Conservation (phyloP, 495 filamentous ascomycete genomes). For the Cudoniella acicularis region DNA sequence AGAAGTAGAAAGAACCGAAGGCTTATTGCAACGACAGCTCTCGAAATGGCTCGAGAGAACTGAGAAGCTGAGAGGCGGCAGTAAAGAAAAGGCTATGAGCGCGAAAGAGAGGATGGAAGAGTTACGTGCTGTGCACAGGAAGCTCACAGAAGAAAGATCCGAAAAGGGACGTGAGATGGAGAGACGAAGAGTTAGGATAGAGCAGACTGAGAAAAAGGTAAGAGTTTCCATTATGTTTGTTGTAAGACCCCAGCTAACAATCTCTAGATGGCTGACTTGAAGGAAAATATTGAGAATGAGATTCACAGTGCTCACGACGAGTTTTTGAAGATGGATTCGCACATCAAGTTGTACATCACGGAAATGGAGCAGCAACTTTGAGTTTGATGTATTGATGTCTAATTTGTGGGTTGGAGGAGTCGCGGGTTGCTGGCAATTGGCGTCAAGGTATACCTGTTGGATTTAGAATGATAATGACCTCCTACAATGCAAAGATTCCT, state of each 20-base stretch:
- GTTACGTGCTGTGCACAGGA: constrained; percentile 73
- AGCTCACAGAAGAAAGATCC: constrained; percentile 75
- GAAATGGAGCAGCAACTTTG: constrained; percentile 94
- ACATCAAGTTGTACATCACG: constrained; percentile 95
- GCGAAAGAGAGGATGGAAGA: constrained; percentile 89
- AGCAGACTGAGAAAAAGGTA: constrained; percentile 99
- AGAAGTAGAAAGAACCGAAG: constrained; percentile 86
- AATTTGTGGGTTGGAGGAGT: constrained; percentile 9
- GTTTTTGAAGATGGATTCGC: constrained; percentile 92
- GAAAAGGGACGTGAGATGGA: constrained; percentile 91
- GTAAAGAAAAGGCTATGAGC: constrained; percentile 71
- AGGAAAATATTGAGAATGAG: constrained; percentile 94
- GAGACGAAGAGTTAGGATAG: constrained; percentile 81
- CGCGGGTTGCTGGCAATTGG: constrained; percentile 5
- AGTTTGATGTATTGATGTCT: constrained; percentile 26
- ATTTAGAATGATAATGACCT: constrained; percentile 24
- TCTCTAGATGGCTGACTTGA: constrained; percentile 87
- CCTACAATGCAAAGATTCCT: neutral
- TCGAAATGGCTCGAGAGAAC: constrained; percentile 81
- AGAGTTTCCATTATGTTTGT: constrained; percentile 14
- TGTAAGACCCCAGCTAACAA: constrained; percentile 31
- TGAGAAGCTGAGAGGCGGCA: constrained; percentile 70
- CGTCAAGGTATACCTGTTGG: constrained; percentile 27
- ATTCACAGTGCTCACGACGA: constrained; percentile 83
- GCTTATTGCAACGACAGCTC: constrained; percentile 76